A percentile compares a stretch with the other conserved stretches of the same genome.
Conservation (phyloP, 371 early-diverging fungal species). For the Mucor velutinosus region DNA sequence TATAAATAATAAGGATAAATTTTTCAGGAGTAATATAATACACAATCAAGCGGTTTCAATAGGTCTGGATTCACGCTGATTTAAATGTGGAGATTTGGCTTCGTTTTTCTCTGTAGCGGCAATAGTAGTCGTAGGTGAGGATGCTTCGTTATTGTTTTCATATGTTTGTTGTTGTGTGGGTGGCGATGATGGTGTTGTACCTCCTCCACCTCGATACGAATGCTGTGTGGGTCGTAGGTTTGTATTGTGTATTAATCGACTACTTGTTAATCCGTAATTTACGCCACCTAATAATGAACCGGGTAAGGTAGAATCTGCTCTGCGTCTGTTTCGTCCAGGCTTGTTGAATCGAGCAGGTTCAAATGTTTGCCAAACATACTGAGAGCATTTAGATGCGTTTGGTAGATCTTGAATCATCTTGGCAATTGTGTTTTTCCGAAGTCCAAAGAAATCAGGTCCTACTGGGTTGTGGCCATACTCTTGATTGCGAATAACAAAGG, state of each 20-base stretch:
- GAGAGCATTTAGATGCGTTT: slow-evolving; percentile 72
- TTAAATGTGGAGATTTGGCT: slow-evolving; percentile 1
- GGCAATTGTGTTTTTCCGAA: slow-evolving; percentile 85
- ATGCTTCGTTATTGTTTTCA: slow-evolving; percentile 1
- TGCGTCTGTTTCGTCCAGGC: slow-evolving; percentile 44
- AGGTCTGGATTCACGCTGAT: slow-evolving; percentile 13
- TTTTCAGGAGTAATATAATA: slow-evolving; percentile 2
- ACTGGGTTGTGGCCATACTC: slow-evolving; percentile 84
- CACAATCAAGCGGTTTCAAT: slow-evolving; percentile 12
- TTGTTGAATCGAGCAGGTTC: slow-evolving; percentile 54
- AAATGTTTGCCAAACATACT: slow-evolving; percentile 77
- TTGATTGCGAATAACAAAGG: slow-evolving; percentile 72
- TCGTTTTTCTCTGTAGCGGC: not conserved
- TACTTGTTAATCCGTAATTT: slow-evolving; percentile 44
- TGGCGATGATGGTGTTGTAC: not conserved
- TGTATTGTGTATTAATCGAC: slow-evolving; percentile 26
- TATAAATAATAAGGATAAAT: not conserved
- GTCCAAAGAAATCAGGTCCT: slow-evolving; percentile 93
- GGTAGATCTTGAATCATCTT: slow-evolving; percentile 92
- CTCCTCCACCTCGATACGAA: slow-evolving; percentile 5
- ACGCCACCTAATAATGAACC: slow-evolving; percentile 41
- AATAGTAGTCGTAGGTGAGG: not conserved
- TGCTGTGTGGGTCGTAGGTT: slow-evolving; percentile 19
- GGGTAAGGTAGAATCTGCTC: slow-evolving; percentile 39
- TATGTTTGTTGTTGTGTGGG: not conserved